Percentiles rank a stretch among this genome's conserved stretches.
These are phyloP conservation scores for Rubia peregrina DNA, from an alignment of 305 asterid genomes.

Conservation along the genomic window DNA sequence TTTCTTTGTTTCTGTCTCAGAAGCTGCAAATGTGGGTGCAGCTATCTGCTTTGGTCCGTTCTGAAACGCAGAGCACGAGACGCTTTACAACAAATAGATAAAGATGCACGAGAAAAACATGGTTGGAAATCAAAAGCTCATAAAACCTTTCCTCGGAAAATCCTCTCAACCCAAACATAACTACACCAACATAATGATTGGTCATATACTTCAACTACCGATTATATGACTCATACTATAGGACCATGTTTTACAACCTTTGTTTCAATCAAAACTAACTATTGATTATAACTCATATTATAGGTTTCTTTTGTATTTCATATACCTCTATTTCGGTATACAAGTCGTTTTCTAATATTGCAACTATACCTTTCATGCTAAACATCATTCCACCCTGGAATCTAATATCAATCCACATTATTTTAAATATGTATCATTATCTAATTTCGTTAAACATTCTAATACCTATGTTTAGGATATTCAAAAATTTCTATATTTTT, in stretches of 20 bases:
- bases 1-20: slow-evolving; percentile 21
- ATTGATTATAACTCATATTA: background rate
- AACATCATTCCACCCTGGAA: no score
- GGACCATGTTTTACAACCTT: background rate
- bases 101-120: background rate
- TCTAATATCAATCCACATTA: background rate
- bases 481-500: background rate
- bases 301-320: background rate
- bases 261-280: background rate
- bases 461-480: background rate
- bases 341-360: no score
- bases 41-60: slow-evolving; percentile 71
- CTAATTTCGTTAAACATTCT: background rate
- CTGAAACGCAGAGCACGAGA: slow-evolving; percentile 27
- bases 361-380: no score
- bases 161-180: background rate
- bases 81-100: background rate
- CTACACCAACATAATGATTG: background rate
- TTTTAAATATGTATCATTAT: background rate
- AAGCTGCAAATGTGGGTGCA: slow-evolving; percentile 21
- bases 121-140: background rate
- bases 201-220: background rate
- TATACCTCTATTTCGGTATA: background rate
- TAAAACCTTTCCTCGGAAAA: background rate
- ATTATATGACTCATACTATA: background rate